phyloP scores from a whole-genome alignment of 257 asterid genomes.

The Marsdenia floribunda region DNA sequence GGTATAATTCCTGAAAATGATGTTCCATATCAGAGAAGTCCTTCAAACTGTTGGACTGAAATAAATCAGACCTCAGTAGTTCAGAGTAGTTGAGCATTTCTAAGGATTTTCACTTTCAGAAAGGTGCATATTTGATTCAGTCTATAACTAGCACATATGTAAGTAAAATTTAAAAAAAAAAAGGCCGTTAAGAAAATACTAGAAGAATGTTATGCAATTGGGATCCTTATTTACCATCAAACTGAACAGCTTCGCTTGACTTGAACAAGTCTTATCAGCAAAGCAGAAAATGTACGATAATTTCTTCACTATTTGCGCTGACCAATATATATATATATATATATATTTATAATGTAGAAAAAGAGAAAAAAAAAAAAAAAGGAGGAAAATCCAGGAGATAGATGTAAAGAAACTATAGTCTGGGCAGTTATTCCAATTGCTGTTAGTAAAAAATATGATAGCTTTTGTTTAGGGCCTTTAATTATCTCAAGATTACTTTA shows the following conservation, averaged over 20 bases:
- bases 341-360: no score
- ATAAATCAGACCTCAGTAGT: not conserved
- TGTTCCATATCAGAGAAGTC: not conserved
- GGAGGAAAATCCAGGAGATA: no score
- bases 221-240: not conserved
- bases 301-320: not conserved
- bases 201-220: not conserved
- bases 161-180: not conserved
- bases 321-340: no score
- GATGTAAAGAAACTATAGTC: no score
- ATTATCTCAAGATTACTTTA: not conserved
- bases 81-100: not conserved
- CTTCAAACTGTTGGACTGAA: not conserved
- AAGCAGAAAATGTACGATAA: not conserved
- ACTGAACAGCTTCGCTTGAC: not conserved
- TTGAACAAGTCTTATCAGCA: not conserved
- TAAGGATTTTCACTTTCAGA: not conserved
- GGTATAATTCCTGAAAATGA: slow-evolving; percentile 61
- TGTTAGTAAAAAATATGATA: not conserved
- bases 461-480: not conserved
- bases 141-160: not conserved
- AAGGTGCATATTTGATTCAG: not conserved
- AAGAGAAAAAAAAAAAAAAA: no score
- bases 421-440: not conserved
- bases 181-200: not conserved